Conservation (phyloP, 306 rosid species). For the Ceratonia siliqua region DNA sequence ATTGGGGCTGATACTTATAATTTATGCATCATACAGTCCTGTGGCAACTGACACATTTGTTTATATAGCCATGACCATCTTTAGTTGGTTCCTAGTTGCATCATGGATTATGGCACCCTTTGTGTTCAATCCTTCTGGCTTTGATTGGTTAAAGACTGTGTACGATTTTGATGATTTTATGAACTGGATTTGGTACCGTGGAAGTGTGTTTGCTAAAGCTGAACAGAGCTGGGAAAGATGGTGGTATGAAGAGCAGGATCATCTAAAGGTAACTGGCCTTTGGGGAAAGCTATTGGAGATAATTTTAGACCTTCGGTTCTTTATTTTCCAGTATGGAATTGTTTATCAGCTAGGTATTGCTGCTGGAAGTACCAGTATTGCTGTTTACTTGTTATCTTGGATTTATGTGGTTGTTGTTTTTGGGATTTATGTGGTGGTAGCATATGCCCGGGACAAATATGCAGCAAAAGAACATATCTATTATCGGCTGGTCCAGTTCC, state of each 20-base stretch:
- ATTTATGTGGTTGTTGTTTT: constrained; percentile 40
- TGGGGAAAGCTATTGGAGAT: constrained; percentile 57
- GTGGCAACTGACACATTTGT: constrained; percentile 51
- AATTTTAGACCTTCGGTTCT: constrained; percentile 52
- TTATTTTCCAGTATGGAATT: constrained; percentile 55
- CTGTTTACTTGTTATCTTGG: constrained; percentile 54
- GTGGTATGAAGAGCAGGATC: constrained; percentile 58
- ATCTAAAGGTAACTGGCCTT: constrained; percentile 47
- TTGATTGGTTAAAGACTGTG: constrained; percentile 58
- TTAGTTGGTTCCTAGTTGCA: constrained; percentile 53
- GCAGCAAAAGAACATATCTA: constrained; percentile 50
- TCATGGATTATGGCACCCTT: constrained; percentile 54
- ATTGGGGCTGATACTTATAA: constrained; percentile 46
- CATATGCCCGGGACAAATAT: constrained; percentile 47
- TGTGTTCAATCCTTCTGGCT: constrained; percentile 58
- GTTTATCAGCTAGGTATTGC: constrained; percentile 56
- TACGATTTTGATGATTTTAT: constrained; percentile 55
- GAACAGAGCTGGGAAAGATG: constrained; percentile 62
- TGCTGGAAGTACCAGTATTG: constrained; percentile 37
- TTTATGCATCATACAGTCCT: constrained; percentile 52
- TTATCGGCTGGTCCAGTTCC: constrained; percentile 56
- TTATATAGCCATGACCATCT: constrained; percentile 48
- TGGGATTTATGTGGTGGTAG: constrained; percentile 41
- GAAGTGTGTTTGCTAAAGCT: constrained; percentile 54
- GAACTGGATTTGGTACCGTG: constrained; percentile 56